Conservation (phyloP, 495 filamentous ascomycete genomes). For the Glonium stellatum region DNA sequence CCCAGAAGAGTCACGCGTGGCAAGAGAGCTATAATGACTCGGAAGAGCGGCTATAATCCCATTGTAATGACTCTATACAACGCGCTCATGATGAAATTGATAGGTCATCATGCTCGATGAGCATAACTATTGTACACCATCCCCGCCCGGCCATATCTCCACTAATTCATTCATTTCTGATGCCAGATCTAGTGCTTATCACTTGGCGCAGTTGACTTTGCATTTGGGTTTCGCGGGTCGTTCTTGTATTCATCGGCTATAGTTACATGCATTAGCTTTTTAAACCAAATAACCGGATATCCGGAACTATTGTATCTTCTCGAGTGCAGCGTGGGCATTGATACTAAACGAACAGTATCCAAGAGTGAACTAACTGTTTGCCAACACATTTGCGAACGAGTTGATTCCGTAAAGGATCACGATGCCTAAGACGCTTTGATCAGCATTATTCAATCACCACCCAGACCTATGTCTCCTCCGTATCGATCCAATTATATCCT, state of each 20-base stretch:
- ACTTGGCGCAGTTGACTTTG: slow-evolving; percentile 37
- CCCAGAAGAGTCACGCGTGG: neutral
- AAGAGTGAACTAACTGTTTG: slow-evolving; percentile 56
- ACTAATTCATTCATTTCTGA: slow-evolving; percentile 2
- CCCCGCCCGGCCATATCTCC: neutral
- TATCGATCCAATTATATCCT: neutral
- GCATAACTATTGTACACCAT: slow-evolving; percentile 27
- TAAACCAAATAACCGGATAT: neutral
- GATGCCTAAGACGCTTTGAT: slow-evolving; percentile 48
- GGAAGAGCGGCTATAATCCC: slow-evolving; percentile 3
- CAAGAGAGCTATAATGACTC: neutral
- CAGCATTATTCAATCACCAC: neutral
- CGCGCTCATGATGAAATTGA: slow-evolving; percentile 1
- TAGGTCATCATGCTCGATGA: neutral
- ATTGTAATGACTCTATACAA: slow-evolving; percentile 22
- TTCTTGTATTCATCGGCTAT: slow-evolving; percentile 89
- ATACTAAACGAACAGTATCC: slow-evolving; percentile 6
- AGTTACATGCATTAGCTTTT: slow-evolving; percentile 9
- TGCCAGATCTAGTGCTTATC: slow-evolving; percentile 8
- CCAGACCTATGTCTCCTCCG: neutral
- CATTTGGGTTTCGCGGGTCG: slow-evolving; percentile 83
- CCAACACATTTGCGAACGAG: slow-evolving; percentile 61
- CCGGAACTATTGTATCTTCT: neutral
- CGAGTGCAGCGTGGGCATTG: neutral
- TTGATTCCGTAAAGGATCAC: slow-evolving; percentile 86